phyloP scores from a whole-genome alignment of 495 filamentous ascomycete species.

The Talaromyces ruber region DNA sequence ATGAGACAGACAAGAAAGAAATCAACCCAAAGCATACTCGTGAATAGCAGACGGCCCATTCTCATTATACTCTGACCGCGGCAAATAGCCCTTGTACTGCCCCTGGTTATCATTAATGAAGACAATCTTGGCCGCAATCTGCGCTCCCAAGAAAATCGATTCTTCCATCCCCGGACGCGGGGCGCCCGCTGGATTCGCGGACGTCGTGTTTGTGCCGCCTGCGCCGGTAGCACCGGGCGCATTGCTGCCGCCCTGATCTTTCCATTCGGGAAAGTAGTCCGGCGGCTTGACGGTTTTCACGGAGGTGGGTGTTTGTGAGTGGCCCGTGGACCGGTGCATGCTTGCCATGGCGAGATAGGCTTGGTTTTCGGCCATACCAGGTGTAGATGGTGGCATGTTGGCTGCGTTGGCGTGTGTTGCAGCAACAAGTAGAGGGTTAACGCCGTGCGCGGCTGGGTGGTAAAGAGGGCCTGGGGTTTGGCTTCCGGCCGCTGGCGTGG shows the following conservation, averaged over 20 bases:
- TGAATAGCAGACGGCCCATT: constrained; percentile 64
- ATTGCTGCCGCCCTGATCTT: constrained; percentile 55
- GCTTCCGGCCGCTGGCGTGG: constrained; percentile 67
- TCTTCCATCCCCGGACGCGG: constrained; percentile 45
- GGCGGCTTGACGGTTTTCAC: constrained; percentile 74
- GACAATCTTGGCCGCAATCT: constrained; percentile 66
- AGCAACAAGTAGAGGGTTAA: constrained; percentile 87
- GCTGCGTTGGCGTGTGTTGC: constrained; percentile 71
- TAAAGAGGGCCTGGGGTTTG: constrained; percentile 26
- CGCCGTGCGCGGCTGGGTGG: constrained; percentile 46
- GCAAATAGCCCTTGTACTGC: constrained; percentile 62
- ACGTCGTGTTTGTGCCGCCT: constrained; percentile 7
- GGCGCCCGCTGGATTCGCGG: constrained; percentile 15
- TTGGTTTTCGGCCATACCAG: constrained; percentile 15
- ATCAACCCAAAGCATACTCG: constrained; percentile 22
- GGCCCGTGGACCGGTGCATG: constrained; percentile 54
- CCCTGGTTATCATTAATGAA: constrained; percentile 62
- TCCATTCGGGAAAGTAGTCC: constrained; percentile 91
- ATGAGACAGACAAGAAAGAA: neutral
- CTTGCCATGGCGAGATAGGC: constrained; percentile 9
- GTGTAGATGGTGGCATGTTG: constrained; percentile 23
- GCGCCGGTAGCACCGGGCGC: constrained; percentile 24
- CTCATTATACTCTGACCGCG: constrained; percentile 69
- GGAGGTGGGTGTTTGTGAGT: constrained; percentile 81
- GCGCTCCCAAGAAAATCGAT: constrained; percentile 70